Evolutionary conservation across 495 filamentous ascomycete genomes (phyloP).

Genomic region (Daldinia decipiens): DNA sequence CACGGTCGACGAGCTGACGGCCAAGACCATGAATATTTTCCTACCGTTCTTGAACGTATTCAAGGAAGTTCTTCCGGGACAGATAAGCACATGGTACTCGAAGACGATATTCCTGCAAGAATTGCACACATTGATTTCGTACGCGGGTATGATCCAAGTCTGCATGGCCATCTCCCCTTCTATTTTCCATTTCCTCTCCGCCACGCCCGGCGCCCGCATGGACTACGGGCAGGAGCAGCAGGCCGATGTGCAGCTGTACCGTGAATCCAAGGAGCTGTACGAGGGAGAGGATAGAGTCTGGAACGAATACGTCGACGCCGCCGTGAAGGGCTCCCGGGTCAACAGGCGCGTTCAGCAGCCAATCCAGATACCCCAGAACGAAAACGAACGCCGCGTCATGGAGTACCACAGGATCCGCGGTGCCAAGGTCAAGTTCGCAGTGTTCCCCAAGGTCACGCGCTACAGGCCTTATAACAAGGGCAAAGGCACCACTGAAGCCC

Average conservation of each 20-base stretch:
- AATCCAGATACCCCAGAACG: slow-evolving; percentile 17
- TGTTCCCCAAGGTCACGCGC: slow-evolving; percentile 53
- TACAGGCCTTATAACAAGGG: slow-evolving; percentile 44
- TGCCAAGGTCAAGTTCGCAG: slow-evolving; percentile 54
- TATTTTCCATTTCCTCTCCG: slow-evolving; percentile 57
- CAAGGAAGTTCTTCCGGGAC: slow-evolving; percentile 36
- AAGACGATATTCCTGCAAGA: slow-evolving; percentile 53
- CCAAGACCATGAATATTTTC: slow-evolving; percentile 54
- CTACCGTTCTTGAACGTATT: slow-evolving; percentile 54
- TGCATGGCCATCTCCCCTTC: slow-evolving; percentile 56
- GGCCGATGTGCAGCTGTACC: slow-evolving; percentile 50
- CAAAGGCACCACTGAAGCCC: background rate
- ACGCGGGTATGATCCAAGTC: slow-evolving; percentile 57
- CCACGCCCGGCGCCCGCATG: slow-evolving; percentile 53
- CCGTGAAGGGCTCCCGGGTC: background rate
- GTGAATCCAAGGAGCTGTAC: slow-evolving; percentile 41
- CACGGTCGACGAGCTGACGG: slow-evolving; percentile 52
- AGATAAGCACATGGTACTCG: slow-evolving; percentile 14
- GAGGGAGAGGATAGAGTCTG: slow-evolving; percentile 28
- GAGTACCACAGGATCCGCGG: slow-evolving; percentile 47
- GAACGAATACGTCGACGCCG: slow-evolving; percentile 7
- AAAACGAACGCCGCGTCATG: slow-evolving; percentile 14
- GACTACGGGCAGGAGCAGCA: slow-evolving; percentile 49
- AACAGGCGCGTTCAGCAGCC: background rate
- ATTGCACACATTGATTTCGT: slow-evolving; percentile 56